Base-by-base conservation (phyloP, 495 filamentous ascomycete genomes). In the Terfezia claveryi region DNA sequence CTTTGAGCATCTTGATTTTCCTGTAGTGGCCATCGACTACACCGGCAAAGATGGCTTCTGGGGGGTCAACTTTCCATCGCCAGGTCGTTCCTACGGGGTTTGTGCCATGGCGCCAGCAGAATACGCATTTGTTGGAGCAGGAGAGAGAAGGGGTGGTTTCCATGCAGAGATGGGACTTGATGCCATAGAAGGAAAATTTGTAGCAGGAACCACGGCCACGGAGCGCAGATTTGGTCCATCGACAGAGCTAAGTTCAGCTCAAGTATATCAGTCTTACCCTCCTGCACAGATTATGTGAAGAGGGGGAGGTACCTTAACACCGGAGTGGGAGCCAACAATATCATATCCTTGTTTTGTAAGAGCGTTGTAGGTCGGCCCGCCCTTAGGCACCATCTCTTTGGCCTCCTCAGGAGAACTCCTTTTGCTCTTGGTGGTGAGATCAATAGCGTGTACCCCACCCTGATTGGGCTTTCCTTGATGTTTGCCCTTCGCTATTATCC, bases 211-310 rank as follows among this genome's bases (percentile, higher is more conserved):
- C 89, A 16, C 89, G 79, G 36, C 89, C 89, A 52, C 89, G 85
- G n/a, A 96, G 80, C 4, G 89, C 89, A 7, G 87, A 94, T 69
- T 96, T 96, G 10, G 89, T 96, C 89, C 89, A 96, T 23, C 89
- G 84, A 66, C 89, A 95, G 60, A 94, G 94, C 69, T 46, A 46
- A 20, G 17, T 32, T 32, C 27, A 32, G 27, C 1, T 14, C 12
- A 46, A 46, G 17, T 46, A 46, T 6, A 20, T 46, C 3, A 46
- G 41, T 9, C 12, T 14, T 5, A 20, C 2, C 17, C 2, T 2
- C 7, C 2, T 46, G 12, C 4, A 4, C 14, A 20, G 41, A 6
- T 20, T 14, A 20, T 14, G 38, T 14, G 17, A 9, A 46, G 17
- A 6, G 12, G 17, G 8, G 0, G 17, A 8, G 14, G 17, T 46